phyloP scores from a whole-genome alignment of 2,329 filamentous ascomycete genomes.

The Pseudocercospora eumusae region DNA sequence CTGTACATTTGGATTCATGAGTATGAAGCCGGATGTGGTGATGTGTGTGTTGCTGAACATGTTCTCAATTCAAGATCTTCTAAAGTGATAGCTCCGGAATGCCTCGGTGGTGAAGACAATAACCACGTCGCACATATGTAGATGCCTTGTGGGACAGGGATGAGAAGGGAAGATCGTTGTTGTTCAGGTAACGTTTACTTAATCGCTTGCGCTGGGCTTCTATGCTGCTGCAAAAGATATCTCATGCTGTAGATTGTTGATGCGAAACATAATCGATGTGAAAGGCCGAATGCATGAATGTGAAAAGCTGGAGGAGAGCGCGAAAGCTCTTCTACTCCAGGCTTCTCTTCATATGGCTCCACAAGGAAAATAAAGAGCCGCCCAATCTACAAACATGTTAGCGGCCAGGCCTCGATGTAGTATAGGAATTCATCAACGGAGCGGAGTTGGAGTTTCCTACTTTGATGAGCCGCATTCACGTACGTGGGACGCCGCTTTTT shows the following conservation, averaged over 20 bases:
- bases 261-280: neutral
- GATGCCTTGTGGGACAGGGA: neutral
- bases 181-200: neutral
- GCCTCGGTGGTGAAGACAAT: neutral
- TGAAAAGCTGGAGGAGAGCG: neutral
- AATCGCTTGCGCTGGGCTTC: neutral
- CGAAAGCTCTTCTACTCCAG: neutral
- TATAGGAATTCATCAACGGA: slow-evolving; percentile 7
- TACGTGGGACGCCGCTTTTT: slow-evolving; percentile 1
- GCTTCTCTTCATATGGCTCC: slow-evolving; percentile 20
- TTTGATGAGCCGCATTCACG: slow-evolving; percentile 7
- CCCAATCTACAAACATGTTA: slow-evolving; percentile 22
- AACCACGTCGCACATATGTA: neutral
- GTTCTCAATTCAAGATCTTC: too few relatives aligned
- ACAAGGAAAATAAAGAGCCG: slow-evolving; percentile 25
- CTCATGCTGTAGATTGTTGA: slow-evolving; percentile 5
- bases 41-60: too few relatives aligned
- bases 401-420: slow-evolving; percentile 8
- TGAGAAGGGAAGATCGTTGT: neutral
- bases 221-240: neutral
- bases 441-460: slow-evolving; percentile 6
- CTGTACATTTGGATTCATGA: neutral
- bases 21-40: neutral
- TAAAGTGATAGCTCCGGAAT: neutral
- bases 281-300: neutral